Base-by-base conservation (phyloP, 129 eudicot genomes). In the Glebionis coronaria region DNA sequence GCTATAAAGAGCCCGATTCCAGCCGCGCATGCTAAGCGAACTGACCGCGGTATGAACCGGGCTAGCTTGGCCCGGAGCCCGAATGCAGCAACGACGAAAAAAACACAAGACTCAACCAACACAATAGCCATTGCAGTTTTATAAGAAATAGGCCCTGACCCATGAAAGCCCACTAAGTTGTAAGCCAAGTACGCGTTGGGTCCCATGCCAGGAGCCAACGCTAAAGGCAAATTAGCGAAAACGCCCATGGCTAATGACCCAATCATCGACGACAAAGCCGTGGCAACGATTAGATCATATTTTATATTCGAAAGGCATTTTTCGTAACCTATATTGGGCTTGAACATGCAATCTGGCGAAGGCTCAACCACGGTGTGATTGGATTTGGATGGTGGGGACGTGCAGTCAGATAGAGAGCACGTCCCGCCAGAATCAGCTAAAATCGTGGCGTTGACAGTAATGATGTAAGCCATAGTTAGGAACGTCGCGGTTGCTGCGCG, bases 1-100 rank as follows among this genome's bases (percentile, higher is more conserved):
- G 97, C 97, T 7, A 91, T 87, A 12, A 91, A 91, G 67, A 91
- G 84, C 64, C 97, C 97, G 15, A 91, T 91, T 0, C 97, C 97
- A 1, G 84, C 93, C 0, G 92, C 93, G 4, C 86, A 76, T 7
- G 88, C 88, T 13, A 87, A 28, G 67, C 97, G 80, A 0, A 91
- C 86, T 0, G 97, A 83, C 0, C 68, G 77, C 0, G 97, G 97
- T 50, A 91, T 77, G 28, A 83, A 44, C 27, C 88, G 81, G 4
- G 93, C 95, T 1, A 91, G 57, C 83, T 76, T 91, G 9, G 93
- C 88, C 5, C 95, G 87, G 10, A 91, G 79, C 55, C 97, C 95
- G 2, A 85, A 69, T 45, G 67, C 78, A 12, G 95, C 92, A 0
- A 91, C 64, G n/a, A 73, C 56, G 9, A 91, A 60, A 71, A 91